Evolutionary conservation across 2,329 filamentous ascomycete species (phyloP).

Genomic region (Bipolaris oryzae): DNA sequence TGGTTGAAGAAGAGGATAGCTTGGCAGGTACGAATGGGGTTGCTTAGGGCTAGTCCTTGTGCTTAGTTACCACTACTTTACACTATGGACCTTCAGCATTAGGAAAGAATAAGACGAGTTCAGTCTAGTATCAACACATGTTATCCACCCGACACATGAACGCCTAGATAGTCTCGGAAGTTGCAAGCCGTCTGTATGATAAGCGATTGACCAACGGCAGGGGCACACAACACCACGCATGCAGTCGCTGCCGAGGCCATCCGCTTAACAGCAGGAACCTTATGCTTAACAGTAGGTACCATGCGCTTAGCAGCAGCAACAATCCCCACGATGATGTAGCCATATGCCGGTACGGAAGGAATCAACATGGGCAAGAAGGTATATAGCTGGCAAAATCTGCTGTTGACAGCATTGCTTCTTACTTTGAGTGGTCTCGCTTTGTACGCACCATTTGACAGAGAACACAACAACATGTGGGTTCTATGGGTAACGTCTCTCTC

Average conservation of each 20-base stretch:
- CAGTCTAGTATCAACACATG: background rate
- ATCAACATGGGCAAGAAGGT: conserved; percentile 9
- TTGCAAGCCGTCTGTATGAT: background rate
- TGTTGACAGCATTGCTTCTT: conserved; percentile 9
- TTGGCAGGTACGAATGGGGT: no score
- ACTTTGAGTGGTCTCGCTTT: conserved; percentile 2
- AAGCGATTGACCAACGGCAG: conserved; percentile 18
- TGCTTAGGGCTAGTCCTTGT: no score
- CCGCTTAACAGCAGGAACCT: no score
- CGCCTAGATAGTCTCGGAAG: background rate
- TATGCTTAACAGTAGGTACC: no score
- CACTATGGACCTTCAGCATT: background rate
- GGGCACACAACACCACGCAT: conserved; percentile 12
- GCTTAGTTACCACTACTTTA: conserved; percentile 12
- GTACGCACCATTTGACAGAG: background rate
- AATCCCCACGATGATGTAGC: conserved; percentile 13
- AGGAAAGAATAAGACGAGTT: background rate
- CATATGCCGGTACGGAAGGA: conserved; percentile 1
- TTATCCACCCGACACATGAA: background rate
- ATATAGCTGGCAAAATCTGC: conserved; percentile 20
- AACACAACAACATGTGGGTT: conserved; percentile 18
- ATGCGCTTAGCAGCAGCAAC: conserved; percentile 2
- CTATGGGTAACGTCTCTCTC: conserved; percentile 13
- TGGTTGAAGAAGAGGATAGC: no score
- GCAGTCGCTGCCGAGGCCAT: conserved; percentile 11